These are phyloP conservation scores for Cercospora sp. DNA, from an alignment of 2,329 filamentous ascomycete genomes.

Conservation along the genomic window DNA sequence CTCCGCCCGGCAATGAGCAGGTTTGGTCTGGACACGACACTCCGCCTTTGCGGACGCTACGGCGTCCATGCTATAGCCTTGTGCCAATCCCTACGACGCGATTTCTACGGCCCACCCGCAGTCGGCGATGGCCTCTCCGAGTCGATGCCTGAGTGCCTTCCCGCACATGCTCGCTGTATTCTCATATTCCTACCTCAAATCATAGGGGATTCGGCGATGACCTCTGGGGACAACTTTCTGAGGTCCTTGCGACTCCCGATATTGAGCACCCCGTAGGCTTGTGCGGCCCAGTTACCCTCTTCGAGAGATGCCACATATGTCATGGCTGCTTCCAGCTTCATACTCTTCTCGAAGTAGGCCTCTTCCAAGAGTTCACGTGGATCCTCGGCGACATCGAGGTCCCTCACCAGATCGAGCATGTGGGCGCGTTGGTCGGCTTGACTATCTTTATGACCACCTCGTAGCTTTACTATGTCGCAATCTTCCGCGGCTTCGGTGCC, in stretches of 20 bases:
- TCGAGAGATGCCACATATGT: not conserved
- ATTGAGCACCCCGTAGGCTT: not conserved
- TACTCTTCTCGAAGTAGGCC: not conserved
- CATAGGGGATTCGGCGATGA: not conserved
- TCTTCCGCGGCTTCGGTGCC: not conserved
- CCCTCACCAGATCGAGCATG: rapidly evolving
- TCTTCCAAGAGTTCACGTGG: not conserved
- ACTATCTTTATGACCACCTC: not conserved
- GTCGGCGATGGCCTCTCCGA: too few relatives aligned
- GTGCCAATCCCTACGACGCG: too few relatives aligned
- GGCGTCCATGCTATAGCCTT: too few relatives aligned
- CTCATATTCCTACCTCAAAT: too few relatives aligned
- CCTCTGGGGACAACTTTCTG: not conserved
- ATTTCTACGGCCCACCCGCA: too few relatives aligned
- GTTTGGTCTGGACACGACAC: too few relatives aligned
- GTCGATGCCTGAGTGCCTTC: too few relatives aligned
- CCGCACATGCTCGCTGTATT: too few relatives aligned
- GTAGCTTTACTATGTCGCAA: not conserved
- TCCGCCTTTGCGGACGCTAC: too few relatives aligned
- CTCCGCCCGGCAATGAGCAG: too few relatives aligned
- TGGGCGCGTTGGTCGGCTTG: not conserved
- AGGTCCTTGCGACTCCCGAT: not conserved
- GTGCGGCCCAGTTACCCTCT: not conserved
- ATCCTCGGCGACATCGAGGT: not conserved
- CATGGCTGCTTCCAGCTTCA: not conserved